These are phyloP conservation scores for Polysphondylium violaceum DNA, from an alignment of 78 protist species.

Conservation along the genomic window DNA sequence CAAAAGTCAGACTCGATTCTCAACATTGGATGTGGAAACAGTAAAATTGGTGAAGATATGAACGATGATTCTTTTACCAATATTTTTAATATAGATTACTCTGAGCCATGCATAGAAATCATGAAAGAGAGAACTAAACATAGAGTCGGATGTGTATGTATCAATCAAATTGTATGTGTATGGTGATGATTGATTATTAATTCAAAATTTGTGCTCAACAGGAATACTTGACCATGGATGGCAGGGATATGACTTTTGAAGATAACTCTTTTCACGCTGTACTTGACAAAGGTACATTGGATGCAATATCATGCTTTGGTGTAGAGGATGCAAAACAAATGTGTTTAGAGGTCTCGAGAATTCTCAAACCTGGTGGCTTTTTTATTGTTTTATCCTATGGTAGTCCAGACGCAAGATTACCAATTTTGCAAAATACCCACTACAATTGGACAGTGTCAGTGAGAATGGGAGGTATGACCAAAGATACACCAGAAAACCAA, in stretches of 20 bases:
- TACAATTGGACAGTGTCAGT: slow-evolving; percentile 15
- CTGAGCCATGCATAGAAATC: slow-evolving; percentile 45
- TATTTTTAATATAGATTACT: slow-evolving; percentile 71
- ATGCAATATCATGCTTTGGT: slow-evolving; percentile 69
- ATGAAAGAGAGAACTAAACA: slow-evolving; percentile 58
- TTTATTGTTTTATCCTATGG: slow-evolving; percentile 79
- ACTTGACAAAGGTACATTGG: slow-evolving; percentile 79
- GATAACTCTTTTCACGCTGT: slow-evolving; percentile 34
- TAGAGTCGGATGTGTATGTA: slow-evolving; percentile 10
- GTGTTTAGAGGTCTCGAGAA: slow-evolving; percentile 52
- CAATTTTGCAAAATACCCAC: slow-evolving; percentile 1
- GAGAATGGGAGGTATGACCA: slow-evolving; percentile 31
- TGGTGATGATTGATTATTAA: background rate
- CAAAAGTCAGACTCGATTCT: slow-evolving; percentile 15
- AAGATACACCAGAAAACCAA: slow-evolving; percentile 13
- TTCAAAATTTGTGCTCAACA: background rate
- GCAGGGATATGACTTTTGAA: slow-evolving; percentile 50
- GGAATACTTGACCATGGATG: slow-evolving; percentile 73
- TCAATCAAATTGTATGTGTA: background rate
- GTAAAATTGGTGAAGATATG: slow-evolving; percentile 67
- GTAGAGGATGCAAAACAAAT: slow-evolving; percentile 54
- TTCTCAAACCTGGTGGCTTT: slow-evolving; percentile 77
- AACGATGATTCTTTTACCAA: slow-evolving; percentile 14
- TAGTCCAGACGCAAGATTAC: slow-evolving; percentile 51
- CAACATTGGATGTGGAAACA: slow-evolving; percentile 80